Percentiles rank a stretch among this genome's conserved stretches.
phyloP scores from a whole-genome alignment of 129 eudicot genomes.

The Pseudognaphalium luteoalbum region DNA sequence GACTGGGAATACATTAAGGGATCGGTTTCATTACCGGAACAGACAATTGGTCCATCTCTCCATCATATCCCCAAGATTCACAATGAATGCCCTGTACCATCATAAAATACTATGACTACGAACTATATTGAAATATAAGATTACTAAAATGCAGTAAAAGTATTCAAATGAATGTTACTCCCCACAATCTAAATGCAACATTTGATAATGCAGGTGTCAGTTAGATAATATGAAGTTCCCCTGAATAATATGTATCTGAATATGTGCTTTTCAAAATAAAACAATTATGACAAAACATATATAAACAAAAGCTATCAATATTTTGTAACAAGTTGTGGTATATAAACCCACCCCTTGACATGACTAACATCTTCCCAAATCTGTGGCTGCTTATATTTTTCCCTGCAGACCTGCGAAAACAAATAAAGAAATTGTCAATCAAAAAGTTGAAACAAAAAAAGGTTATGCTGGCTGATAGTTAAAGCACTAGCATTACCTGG shows the following conservation, averaged over 20 bases:
- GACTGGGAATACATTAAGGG: not conserved
- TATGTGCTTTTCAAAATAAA: too few relatives aligned
- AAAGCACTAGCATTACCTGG: conserved; percentile 49
- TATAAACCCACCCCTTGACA: conserved; percentile 59
- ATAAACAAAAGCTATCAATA: not conserved
- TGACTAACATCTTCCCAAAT: conserved; percentile 77
- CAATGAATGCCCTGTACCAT: conserved; percentile 48
- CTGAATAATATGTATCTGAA: too few relatives aligned
- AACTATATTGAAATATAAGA: not conserved
- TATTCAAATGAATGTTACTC: not conserved
- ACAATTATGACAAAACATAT: not conserved
- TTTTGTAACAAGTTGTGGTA: not conserved
- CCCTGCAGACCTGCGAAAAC: conserved; percentile 70
- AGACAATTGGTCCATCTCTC: conserved; percentile 82
- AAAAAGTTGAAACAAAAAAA: not conserved
- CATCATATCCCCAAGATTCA: conserved; percentile 79
- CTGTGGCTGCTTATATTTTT: conserved; percentile 55
- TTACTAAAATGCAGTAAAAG: not conserved
- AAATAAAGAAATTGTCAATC: not conserved
- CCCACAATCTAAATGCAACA: not conserved
- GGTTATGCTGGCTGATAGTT: not conserved
- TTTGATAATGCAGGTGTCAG: not conserved
- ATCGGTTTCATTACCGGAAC: conserved; percentile 43
- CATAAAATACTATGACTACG: conserved; percentile 12
- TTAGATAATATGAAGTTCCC: not conserved